Evolutionary conservation across 164 flowering plant species (phyloP).

Genomic region (Piper longum): DNA sequence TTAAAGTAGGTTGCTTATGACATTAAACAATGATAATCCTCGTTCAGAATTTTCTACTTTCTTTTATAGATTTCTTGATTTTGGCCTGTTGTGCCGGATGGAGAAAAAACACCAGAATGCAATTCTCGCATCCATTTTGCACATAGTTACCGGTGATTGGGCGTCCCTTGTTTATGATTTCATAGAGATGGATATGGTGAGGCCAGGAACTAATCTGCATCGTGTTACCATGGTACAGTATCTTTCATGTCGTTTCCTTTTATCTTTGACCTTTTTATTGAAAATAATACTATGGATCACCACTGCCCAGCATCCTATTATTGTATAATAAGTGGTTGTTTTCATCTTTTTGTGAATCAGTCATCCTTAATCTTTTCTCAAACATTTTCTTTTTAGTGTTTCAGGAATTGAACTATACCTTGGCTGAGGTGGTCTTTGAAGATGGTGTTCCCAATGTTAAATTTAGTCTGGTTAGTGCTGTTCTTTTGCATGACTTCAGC

Average conservation of each 20-base stretch:
- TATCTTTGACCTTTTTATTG: neutral
- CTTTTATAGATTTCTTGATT: constrained; percentile 72
- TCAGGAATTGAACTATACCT: constrained; percentile 76
- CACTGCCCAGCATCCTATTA: no score
- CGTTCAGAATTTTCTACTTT: neutral
- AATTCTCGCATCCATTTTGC: constrained; percentile 84
- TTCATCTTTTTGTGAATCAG: no score
- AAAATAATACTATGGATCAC: no score
- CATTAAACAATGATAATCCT: neutral
- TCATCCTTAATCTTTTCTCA: neutral
- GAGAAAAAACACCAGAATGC: constrained; percentile 84
- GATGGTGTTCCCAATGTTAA: constrained; percentile 90
- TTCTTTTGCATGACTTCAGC: no score
- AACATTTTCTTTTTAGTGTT: neutral
- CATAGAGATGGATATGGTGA: constrained; percentile 74
- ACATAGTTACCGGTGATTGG: constrained; percentile 96
- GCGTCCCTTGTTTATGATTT: constrained; percentile 64
- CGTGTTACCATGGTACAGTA: constrained; percentile 67
- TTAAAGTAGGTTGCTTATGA: no score
- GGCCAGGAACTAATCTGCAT: constrained; percentile 56
- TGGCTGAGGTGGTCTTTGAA: constrained; percentile 64
- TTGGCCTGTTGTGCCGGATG: constrained; percentile 93
- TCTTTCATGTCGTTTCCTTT: constrained; percentile 3
- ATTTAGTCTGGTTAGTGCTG: constrained; percentile 69
- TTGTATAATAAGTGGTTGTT: no score